Evolutionary conservation across 1,139 yeast species (phyloP).

Genomic region (Saccharomycopsis hybrid): DNA sequence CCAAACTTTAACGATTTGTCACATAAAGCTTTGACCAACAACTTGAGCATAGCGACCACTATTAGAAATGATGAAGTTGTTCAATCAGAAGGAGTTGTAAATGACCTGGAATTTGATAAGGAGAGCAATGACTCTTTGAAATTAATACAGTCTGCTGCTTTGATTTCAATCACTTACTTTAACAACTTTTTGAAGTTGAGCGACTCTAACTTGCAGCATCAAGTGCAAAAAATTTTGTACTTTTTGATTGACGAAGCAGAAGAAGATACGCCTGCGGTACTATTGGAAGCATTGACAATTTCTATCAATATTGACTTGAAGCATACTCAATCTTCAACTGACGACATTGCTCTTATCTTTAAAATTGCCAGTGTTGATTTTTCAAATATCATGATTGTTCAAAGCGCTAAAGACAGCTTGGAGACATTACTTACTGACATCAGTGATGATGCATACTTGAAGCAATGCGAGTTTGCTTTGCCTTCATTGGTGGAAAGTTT

Average conservation of each 20-base stretch:
- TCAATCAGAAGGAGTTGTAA: conserved; percentile 19
- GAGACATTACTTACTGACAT: conserved; percentile 49
- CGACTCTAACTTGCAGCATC: conserved; percentile 22
- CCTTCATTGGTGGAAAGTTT: conserved; percentile 43
- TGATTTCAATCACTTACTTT: conserved; percentile 52
- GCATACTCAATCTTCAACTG: conserved; percentile 36
- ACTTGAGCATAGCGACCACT: conserved; percentile 28
- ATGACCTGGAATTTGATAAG: conserved; percentile 6
- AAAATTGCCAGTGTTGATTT: conserved; percentile 67
- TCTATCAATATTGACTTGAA: conserved; percentile 37
- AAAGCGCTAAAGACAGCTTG: conserved; percentile 52
- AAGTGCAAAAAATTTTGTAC: conserved; percentile 35
- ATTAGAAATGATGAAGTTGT: conserved; percentile 21
- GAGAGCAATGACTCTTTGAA: conserved; percentile 15
- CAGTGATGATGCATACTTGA: conserved; percentile 38
- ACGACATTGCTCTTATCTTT: conserved; percentile 50
- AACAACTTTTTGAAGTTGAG: conserved; percentile 40
- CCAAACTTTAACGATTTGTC: conserved; percentile 35
- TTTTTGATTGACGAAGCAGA: conserved; percentile 57
- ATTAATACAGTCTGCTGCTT: conserved; percentile 38
- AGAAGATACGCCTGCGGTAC: conserved; percentile 73
- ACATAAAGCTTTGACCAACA: conserved; percentile 34
- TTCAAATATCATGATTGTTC: conserved; percentile 60
- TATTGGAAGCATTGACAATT: conserved; percentile 63
- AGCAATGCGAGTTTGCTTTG: conserved; percentile 46